Conservation (phyloP, 2,329 filamentous ascomycete genomes). For the Bimuria novae-zelandiae region DNA sequence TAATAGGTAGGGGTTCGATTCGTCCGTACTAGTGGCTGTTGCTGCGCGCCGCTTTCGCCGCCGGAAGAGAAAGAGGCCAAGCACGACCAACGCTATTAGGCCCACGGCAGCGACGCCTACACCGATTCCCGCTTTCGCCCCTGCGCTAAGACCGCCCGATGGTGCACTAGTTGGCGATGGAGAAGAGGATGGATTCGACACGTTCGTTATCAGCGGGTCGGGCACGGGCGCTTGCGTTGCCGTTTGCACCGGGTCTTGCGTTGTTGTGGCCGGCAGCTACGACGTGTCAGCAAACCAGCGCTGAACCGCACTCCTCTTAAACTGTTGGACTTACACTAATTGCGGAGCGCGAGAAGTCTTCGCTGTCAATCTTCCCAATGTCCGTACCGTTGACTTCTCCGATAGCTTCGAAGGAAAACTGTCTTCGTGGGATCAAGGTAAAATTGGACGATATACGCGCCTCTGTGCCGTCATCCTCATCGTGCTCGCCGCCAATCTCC, state of each 20-base stretch:
- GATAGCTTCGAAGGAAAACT: conserved; percentile 17
- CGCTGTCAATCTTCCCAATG: conserved; percentile 20
- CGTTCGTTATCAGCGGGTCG: no score
- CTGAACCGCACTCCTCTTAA: neutral
- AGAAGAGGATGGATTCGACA: neutral
- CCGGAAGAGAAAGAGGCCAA: conserved; percentile 50
- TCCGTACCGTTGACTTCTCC: conserved; percentile 14
- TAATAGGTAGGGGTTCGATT: neutral
- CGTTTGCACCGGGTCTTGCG: neutral
- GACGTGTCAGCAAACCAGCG: neutral
- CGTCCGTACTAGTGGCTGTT: neutral
- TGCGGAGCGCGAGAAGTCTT: conserved; percentile 15
- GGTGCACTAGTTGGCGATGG: conserved; percentile 4
- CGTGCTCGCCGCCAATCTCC: conserved; percentile 9
- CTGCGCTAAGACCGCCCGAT: conserved; percentile 25
- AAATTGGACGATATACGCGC: conserved; percentile 21
- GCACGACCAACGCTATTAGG: conserved; percentile 67
- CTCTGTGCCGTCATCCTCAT: conserved; percentile 10
- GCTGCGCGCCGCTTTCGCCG: conserved; percentile 19
- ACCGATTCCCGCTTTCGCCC: conserved; percentile 26
- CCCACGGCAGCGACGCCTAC: conserved; percentile 19
- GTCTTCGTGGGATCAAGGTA: conserved; percentile 18
- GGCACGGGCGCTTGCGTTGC: neutral
- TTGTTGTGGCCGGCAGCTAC: neutral
- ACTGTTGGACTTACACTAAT: neutral